These are phyloP conservation scores for Stagonosporopsis cucurbitacearum DNA, from an alignment of 2,329 filamentous ascomycete species.

Conservation along the genomic window DNA sequence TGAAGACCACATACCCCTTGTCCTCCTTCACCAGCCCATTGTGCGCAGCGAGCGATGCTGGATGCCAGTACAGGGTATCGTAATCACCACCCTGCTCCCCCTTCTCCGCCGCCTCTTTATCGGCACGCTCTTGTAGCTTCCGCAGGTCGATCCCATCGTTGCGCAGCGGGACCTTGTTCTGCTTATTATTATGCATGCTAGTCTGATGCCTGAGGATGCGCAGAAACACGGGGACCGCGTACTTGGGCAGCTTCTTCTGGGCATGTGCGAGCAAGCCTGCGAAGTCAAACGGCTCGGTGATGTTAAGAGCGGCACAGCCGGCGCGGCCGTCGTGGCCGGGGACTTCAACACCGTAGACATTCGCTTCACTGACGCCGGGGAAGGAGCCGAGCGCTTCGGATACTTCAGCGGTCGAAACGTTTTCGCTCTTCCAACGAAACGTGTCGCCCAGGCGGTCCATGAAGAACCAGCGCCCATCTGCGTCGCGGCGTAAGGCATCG, in stretches of 20 bases:
- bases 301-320: slow-evolving; percentile 62
- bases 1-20: slow-evolving; percentile 64
- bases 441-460: slow-evolving; percentile 58
- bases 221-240: slow-evolving; percentile 78
- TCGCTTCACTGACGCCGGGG: slow-evolving; percentile 54
- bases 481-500: slow-evolving; percentile 54
- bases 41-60: slow-evolving; percentile 43
- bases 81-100: slow-evolving; percentile 42
- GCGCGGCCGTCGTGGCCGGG: slow-evolving; percentile 60
- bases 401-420: slow-evolving; percentile 58
- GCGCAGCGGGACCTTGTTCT: slow-evolving; percentile 75
- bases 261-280: slow-evolving; percentile 64
- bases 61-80: slow-evolving; percentile 60
- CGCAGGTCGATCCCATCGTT: slow-evolving; percentile 69
- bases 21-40: slow-evolving; percentile 49
- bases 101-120: slow-evolving; percentile 46
- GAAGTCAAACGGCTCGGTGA: slow-evolving; percentile 60
- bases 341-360: slow-evolving; percentile 58
- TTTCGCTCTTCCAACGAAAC: slow-evolving; percentile 59
- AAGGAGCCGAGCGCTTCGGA: slow-evolving; percentile 54
- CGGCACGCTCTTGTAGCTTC: slow-evolving; percentile 51
- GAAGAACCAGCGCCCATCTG: slow-evolving; percentile 57
- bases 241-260: slow-evolving; percentile 68
- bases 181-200: slow-evolving; percentile 78
- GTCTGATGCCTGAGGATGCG: slow-evolving; percentile 65